Percentiles rank a stretch among this genome's conserved stretches.
These are phyloP conservation scores for Blastocladiella britannica DNA, from an alignment of 192 early-diverging fungal species.

Conservation along the genomic window DNA sequence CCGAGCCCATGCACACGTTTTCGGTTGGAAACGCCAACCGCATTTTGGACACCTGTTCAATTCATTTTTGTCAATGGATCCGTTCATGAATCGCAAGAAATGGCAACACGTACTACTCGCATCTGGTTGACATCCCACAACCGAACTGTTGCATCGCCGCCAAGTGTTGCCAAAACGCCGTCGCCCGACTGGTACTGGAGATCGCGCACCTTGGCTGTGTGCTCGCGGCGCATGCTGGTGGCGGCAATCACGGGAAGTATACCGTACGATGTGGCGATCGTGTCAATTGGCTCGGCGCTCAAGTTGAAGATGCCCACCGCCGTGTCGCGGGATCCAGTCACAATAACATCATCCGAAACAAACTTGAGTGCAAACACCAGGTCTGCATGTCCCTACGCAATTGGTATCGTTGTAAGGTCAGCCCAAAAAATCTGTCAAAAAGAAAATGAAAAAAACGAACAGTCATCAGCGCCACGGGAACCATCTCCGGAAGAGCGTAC, in stretches of 20 bases:
- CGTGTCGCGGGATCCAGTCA: constrained; percentile 22
- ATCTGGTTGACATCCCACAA: constrained; percentile 15
- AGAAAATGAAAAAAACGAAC: too few relatives aligned
- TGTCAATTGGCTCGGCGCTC: not conserved
- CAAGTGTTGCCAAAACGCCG: constrained; percentile 12
- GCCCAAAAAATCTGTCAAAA: constrained; percentile 16
- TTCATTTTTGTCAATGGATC: too few relatives aligned
- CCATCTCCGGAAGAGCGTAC: not conserved
- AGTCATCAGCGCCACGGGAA: not conserved
- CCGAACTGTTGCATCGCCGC: constrained; percentile 23
- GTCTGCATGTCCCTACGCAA: constrained; percentile 23
- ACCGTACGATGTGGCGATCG: not conserved
- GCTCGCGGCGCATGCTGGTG: constrained; percentile 4
- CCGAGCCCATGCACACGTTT: constrained; percentile 11
- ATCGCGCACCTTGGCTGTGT: constrained; percentile 23
- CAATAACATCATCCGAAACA: constrained; percentile 14
- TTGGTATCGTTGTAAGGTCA: constrained; percentile 10
- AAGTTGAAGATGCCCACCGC: constrained; percentile 14
- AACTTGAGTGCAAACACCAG: constrained; percentile 29
- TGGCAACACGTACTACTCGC: too few relatives aligned
- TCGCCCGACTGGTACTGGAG: constrained; percentile 7
- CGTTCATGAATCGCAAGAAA: too few relatives aligned
- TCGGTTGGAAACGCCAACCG: constrained; percentile 11
- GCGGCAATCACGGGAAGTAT: constrained; percentile 4
- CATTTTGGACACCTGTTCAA: constrained; percentile 2